These are phyloP conservation scores for Polyporus tsugae DNA, from an alignment of 1,284 basidiomycete genomes.

Conservation along the genomic window DNA sequence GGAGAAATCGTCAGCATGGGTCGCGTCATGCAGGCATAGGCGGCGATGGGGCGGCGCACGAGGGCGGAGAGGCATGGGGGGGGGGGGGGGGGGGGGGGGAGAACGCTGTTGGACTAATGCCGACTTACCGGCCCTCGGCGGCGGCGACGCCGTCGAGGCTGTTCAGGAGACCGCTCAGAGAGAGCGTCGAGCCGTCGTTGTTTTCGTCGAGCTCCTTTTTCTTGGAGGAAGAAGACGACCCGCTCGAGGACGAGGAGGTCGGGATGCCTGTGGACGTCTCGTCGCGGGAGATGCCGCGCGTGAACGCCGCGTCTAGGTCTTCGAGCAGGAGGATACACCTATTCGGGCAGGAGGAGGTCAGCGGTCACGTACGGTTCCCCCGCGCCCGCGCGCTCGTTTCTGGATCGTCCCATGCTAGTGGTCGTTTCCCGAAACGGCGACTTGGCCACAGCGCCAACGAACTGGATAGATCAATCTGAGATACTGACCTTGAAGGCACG, in stretches of 20 bases:
- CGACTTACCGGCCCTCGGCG: slow-evolving; percentile 79
- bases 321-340: slow-evolving; percentile 90
- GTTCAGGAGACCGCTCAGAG: slow-evolving; percentile 83
- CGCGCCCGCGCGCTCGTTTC: not conserved
- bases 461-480: not conserved
- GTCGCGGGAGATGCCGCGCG: slow-evolving; percentile 83
- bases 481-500: slow-evolving; percentile 76
- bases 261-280: slow-evolving; percentile 78
- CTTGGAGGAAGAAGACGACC: slow-evolving; percentile 45
- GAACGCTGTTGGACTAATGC: slow-evolving; percentile 8
- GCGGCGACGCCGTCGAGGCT: slow-evolving; percentile 89
- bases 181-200: slow-evolving; percentile 80
- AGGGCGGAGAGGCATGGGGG: slow-evolving; percentile 8
- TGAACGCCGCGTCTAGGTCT: slow-evolving; percentile 88
- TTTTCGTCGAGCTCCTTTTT: slow-evolving; percentile 50
- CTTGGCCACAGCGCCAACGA: slow-evolving; percentile 12
- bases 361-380: slow-evolving; percentile 16
- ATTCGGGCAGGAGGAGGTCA: slow-evolving; percentile 33
- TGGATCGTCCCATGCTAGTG: not conserved
- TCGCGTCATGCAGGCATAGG: not conserved
- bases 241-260: slow-evolving; percentile 50
- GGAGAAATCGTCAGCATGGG: slow-evolving; percentile 11
- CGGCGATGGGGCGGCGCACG: slow-evolving; percentile 3
- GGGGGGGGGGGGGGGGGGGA: slow-evolving; percentile 4
- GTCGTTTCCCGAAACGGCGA: not conserved